Conservation (phyloP, 139 green algal genomes). For the Tetradesmus lagerheimii region DNA sequence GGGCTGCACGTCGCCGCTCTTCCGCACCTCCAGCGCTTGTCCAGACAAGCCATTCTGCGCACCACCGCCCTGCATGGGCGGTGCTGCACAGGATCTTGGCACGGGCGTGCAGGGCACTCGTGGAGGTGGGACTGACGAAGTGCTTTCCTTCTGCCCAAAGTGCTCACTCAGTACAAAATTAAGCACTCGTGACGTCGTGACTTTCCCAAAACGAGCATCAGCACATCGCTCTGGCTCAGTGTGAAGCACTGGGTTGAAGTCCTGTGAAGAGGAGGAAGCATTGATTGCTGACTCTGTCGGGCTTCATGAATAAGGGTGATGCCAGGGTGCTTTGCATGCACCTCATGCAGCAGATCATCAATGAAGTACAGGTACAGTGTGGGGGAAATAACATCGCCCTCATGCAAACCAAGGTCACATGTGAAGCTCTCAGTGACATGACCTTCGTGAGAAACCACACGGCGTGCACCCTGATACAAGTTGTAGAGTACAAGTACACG, state of each 20-base stretch:
- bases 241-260: not conserved
- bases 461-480: too few species aligned
- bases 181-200: not conserved
- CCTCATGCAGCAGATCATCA: too few species aligned
- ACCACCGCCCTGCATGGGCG: not conserved
- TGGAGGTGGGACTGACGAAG: not conserved
- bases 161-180: not conserved
- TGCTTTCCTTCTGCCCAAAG: not conserved
- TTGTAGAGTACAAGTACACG: too few species aligned
- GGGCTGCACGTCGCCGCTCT: not conserved
- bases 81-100: not conserved
- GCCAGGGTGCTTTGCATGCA: too few species aligned
- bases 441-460: too few species aligned
- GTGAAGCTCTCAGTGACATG: too few species aligned
- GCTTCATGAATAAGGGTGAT: too few species aligned
- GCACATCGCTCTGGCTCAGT: not conserved
- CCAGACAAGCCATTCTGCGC: not conserved
- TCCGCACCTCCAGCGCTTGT: not conserved
- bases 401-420: too few species aligned
- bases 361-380: too few species aligned
- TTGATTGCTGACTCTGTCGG: not conserved
- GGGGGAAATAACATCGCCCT: too few species aligned
- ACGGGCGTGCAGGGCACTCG: not conserved
- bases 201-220: not conserved
- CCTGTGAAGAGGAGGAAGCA: not conserved